Conservation (phyloP, 2,329 filamentous ascomycete genomes). For the Alternaria atra region DNA sequence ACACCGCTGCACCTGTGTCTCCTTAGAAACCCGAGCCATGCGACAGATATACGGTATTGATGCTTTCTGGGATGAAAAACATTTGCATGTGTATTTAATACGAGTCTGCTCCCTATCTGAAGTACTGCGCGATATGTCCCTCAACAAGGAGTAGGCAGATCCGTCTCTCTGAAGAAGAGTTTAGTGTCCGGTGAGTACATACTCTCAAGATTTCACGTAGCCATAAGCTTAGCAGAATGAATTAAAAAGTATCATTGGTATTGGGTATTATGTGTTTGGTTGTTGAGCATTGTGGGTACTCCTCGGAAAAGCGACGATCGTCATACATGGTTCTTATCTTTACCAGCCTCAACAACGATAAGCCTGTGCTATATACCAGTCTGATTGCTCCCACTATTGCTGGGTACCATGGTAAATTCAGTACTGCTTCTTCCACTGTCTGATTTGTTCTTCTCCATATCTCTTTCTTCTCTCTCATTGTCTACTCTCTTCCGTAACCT, state of each 20-base stretch:
- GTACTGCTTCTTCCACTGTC: conserved; percentile 33
- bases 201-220: not conserved
- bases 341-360: conserved; percentile 13
- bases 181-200: not conserved
- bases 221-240: not conserved
- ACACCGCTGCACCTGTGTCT: conserved; percentile 5
- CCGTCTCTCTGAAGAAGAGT: not conserved
- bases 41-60: not conserved
- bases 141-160: not conserved
- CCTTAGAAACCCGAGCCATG: not conserved
- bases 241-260: not conserved
- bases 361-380: conserved; percentile 14
- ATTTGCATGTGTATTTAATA: not conserved
- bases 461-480: conserved; percentile 4
- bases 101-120: not conserved
- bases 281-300: conserved; percentile 4
- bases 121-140: not conserved
- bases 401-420: conserved; percentile 34
- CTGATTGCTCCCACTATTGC: conserved; percentile 18
- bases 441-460: conserved; percentile 12
- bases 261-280: not conserved
- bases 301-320: conserved; percentile 19
- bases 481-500: conserved; percentile 37
- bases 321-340: conserved; percentile 17
- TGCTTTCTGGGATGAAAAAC: not conserved